Evolutionary conservation across 2,329 filamentous ascomycete species (phyloP).

Genomic region (Dactylellina cionopaga): DNA sequence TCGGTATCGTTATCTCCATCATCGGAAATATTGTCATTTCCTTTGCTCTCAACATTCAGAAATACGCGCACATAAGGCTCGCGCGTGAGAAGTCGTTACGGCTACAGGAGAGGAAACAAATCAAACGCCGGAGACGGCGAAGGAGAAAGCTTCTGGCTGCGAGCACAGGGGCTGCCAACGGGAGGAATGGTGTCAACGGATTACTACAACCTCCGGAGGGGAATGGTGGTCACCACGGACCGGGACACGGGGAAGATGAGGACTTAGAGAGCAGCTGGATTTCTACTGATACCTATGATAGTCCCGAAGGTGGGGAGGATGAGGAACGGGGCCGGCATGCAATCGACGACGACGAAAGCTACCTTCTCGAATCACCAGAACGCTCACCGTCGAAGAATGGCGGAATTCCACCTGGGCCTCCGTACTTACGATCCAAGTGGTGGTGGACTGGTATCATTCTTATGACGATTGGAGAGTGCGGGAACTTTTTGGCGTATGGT

Average conservation of each 20-base stretch:
- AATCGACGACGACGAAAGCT: slow-evolving; percentile 35
- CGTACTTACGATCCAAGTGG: slow-evolving; percentile 88
- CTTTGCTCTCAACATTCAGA: slow-evolving; percentile 92
- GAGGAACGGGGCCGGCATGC: slow-evolving; percentile 35
- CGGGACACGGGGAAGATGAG: slow-evolving; percentile 26
- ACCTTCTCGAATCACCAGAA: slow-evolving; percentile 48
- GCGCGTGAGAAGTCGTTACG: slow-evolving; percentile 72
- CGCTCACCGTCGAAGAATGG: slow-evolving; percentile 55
- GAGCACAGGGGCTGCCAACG: slow-evolving; percentile 38
- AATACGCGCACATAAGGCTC: slow-evolving; percentile 90
- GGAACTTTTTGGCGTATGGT: slow-evolving; percentile 96
- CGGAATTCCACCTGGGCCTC: slow-evolving; percentile 65
- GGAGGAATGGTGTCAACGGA: slow-evolving; percentile 50
- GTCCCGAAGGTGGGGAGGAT: slow-evolving; percentile 58
- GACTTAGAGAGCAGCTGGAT: slow-evolving; percentile 48
- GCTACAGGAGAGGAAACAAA: slow-evolving; percentile 44
- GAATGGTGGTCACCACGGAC: slow-evolving; percentile 13
- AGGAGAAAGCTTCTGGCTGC: slow-evolving; percentile 38
- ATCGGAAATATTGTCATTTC: slow-evolving; percentile 93
- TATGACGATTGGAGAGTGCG: slow-evolving; percentile 91
- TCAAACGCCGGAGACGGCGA: slow-evolving; percentile 58
- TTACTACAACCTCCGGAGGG: slow-evolving; percentile 44
- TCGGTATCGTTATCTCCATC: slow-evolving; percentile 93
- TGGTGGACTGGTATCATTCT: slow-evolving; percentile 96
- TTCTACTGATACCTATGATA: slow-evolving; percentile 57